Evolutionary conservation across 371 early-diverging fungal genomes (phyloP), one percentile per base, ranked within the genome.

Genomic region (Syncephalastrum monosporum): DNA sequence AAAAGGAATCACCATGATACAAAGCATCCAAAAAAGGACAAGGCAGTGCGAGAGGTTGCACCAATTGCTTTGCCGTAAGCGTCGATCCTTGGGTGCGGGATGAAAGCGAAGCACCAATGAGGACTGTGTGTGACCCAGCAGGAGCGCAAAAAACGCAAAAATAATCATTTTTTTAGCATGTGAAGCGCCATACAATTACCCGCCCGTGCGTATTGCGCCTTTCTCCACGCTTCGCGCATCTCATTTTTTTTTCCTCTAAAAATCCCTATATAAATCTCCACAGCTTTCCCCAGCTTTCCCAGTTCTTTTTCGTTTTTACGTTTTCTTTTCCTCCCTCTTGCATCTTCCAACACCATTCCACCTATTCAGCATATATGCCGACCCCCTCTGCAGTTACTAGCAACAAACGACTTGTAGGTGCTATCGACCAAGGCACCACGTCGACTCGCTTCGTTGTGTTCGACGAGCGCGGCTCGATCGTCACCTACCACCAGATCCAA

Each of bases 401-500:
- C 38, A 33, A 33, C 38, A 33, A 33, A 33, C 5, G 68, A 43
- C 86, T 86, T 66, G 67, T 96, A 43, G 94, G 91, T 45, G 81
- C 96, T 64, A 91, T 96, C 56, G 97, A 96, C 76, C 93, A 96
- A 72, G 97, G 97, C 63, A 96, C 97, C 15, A 86, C 91, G 15
- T 91, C 92, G 23, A 84, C 95, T 25, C 86, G 97, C 13, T 93
- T 95, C 76, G 86, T 96, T 42, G 81, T 96, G 54, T 96, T 96
- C 72, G 88, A 96, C 69, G 64, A 75, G 53, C 67, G 67, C 15
- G 94, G 93, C 45, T 61, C 77, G 33, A 77, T 92, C 13, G 85
- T 94, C 17, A 75, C 86, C 23, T 73, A 77, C 25, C 89, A 89
- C 69, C 96, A 95, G 71, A 61, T 79, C 23, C 93, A 93, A 68